Base-by-base conservation (phyloP, 2,329 filamentous ascomycete species). In the Emmonsiellopsis sp. region DNA sequence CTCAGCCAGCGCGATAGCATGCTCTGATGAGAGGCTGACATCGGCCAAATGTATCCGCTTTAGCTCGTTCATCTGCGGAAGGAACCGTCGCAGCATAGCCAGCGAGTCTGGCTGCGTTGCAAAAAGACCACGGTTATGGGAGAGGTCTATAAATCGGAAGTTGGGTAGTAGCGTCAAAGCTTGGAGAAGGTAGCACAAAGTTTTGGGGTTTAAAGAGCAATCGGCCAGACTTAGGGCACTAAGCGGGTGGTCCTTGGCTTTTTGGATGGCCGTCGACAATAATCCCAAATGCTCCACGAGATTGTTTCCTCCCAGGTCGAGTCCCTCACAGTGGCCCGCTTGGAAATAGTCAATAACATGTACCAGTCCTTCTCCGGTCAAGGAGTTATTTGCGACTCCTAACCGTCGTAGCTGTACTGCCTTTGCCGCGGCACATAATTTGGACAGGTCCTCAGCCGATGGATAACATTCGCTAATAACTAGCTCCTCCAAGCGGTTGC, bases 1-100 rank as follows among this genome's bases (percentile, higher is more conserved):
- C 67, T 98, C 93, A 2, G 91, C 88, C 11, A 97, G 76, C 6
- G 89, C 87, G 65, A 97, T 97, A 7, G 86, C 88, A 70, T 97
- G 90, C 63, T 93, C 89, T 0, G 92, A 79, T 2, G 83, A 86
- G 75, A 98, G 81, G 41, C 85, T 83, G 20, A 94, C 89, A 70
- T 95, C 88, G 16, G 84, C 81, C 3, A 98, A 78, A 67, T 97
- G 91, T 55, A 98, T 82, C 13, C 93, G 83, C 67, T 91, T 95
- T 32, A 98, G 70, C 3, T 79, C 76, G 32, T 79, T 75, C 73
- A 97, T 80, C 67, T 89, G 85, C 3, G 92, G 91, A 53, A 97
- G 76, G 66, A 92, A 93, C 72, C 87, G 88, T 62, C 93, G 80
- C 53, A 97, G 76, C 3, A 89, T 73, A 4, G 80, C 79, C 35